Evolutionary conservation across 768 basidiomycete species (phyloP).

Genomic region (Boletellus ananiceps): DNA sequence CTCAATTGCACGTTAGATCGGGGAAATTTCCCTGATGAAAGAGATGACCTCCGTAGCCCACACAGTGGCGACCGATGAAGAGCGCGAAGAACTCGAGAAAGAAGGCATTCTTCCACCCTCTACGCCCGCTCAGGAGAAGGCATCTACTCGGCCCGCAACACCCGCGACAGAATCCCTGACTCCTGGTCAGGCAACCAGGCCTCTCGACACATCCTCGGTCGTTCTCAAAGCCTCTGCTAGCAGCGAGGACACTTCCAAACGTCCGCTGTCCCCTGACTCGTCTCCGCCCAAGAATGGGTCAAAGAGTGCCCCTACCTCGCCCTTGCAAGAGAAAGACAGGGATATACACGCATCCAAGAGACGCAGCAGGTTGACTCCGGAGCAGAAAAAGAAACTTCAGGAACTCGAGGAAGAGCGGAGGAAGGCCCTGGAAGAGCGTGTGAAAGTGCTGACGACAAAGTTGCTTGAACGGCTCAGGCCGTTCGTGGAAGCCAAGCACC

Average conservation of each 20-base stretch:
- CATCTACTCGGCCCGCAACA: slow-evolving; percentile 16
- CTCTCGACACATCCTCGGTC: slow-evolving; percentile 15
- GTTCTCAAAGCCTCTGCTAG: slow-evolving; percentile 17
- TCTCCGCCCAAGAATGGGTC: slow-evolving; percentile 18
- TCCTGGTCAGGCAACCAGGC: slow-evolving; percentile 2
- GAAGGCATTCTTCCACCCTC: slow-evolving; percentile 43
- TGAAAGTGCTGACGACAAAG: slow-evolving; percentile 71
- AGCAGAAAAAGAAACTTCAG: slow-evolving; percentile 80
- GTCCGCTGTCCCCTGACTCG: slow-evolving; percentile 10
- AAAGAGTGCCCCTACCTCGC: slow-evolving; percentile 23
- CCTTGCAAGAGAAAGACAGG: slow-evolving; percentile 36
- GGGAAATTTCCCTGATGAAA: slow-evolving; percentile 94
- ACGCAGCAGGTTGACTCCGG: slow-evolving; percentile 59
- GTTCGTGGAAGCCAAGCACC: slow-evolving; percentile 85
- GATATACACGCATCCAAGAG: slow-evolving; percentile 32
- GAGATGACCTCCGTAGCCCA: slow-evolving; percentile 83
- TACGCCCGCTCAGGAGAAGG: slow-evolving; percentile 14
- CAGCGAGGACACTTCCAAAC: slow-evolving; percentile 18
- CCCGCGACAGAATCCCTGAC: slow-evolving; percentile 10
- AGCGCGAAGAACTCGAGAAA: slow-evolving; percentile 80
- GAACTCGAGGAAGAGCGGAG: slow-evolving; percentile 79
- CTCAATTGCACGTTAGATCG: slow-evolving; percentile 56
- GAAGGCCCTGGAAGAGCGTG: slow-evolving; percentile 74
- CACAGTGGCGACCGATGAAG: slow-evolving; percentile 90
- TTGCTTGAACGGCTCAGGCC: slow-evolving; percentile 82